Percentiles rank a stretch among this genome's conserved stretches.
phyloP scores from a whole-genome alignment of 345 rosid genomes.

The Eucalyptus microcorys region DNA sequence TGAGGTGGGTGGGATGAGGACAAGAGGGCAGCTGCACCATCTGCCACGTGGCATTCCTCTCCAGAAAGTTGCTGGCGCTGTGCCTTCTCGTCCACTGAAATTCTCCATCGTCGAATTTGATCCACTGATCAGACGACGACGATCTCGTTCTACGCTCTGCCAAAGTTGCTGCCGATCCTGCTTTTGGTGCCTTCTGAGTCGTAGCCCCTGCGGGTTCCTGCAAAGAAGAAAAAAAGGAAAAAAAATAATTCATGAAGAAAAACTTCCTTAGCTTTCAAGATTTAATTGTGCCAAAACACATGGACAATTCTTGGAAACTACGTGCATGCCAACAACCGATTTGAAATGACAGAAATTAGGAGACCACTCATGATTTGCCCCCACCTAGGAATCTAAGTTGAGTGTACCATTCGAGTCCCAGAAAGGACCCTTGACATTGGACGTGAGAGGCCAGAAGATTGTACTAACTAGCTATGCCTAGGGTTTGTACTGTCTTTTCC shows the following conservation, averaged over 20 bases:
- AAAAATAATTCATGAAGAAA: not conserved
- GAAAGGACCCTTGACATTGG: not conserved
- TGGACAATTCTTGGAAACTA: not conserved
- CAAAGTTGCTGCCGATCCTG: slow-evolving; percentile 4
- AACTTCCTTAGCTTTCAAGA: not conserved
- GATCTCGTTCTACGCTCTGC: slow-evolving; percentile 12
- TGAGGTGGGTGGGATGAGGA: slow-evolving; percentile 25
- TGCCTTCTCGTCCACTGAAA: not conserved
- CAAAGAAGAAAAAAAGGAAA: not conserved
- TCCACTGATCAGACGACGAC: slow-evolving; percentile 19
- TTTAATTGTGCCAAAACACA: not conserved
- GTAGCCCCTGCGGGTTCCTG: slow-evolving; percentile 28
- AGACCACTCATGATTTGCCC: not conserved
- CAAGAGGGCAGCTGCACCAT: slow-evolving; percentile 32
- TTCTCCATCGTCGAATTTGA: slow-evolving; percentile 27
- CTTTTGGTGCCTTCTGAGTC: slow-evolving; percentile 19
- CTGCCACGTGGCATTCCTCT: slow-evolving; percentile 62
- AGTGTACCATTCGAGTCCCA: not conserved
- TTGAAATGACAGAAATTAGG: not conserved
- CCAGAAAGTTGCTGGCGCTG: slow-evolving; percentile 14
- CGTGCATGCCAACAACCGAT: not conserved
- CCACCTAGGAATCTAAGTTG: not conserved
- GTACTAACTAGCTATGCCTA: not conserved
- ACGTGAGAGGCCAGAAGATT: not conserved
- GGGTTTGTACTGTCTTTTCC: not conserved